Conservation (phyloP, 2,329 filamentous ascomycete genomes). For the Epichloe uncinata region DNA sequence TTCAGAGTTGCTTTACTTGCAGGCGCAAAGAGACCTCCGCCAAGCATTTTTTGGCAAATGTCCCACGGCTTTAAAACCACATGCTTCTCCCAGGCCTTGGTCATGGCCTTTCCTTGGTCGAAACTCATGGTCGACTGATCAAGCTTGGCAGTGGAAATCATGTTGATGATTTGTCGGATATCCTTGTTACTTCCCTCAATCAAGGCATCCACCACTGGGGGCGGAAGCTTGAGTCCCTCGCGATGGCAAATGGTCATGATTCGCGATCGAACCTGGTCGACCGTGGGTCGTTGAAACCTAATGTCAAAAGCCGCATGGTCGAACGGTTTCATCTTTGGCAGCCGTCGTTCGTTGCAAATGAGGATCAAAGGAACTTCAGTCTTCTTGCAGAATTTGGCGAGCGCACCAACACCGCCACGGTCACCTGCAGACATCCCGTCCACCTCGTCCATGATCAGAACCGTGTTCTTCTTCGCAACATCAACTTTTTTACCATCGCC, state of each 20-base stretch:
- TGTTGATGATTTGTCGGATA: slow-evolving; percentile 96
- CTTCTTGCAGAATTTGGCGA: slow-evolving; percentile 92
- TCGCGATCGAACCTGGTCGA: slow-evolving; percentile 79
- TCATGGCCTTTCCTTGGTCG: slow-evolving; percentile 83
- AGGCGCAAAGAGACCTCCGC: slow-evolving; percentile 70
- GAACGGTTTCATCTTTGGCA: slow-evolving; percentile 98
- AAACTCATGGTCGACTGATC: slow-evolving; percentile 70
- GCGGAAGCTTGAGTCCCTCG: slow-evolving; percentile 76
- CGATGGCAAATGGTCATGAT: slow-evolving; percentile 93
- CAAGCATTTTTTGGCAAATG: slow-evolving; percentile 86
- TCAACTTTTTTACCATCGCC: slow-evolving; percentile 72
- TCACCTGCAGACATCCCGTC: slow-evolving; percentile 98
- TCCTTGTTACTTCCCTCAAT: slow-evolving; percentile 94
- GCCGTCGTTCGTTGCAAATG: slow-evolving; percentile 88
- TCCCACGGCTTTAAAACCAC: slow-evolving; percentile 96
- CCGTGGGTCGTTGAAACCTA: slow-evolving; percentile 76
- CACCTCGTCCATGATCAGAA: slow-evolving; percentile 97
- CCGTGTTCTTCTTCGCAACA: slow-evolving; percentile 74
- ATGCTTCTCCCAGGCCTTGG: slow-evolving; percentile 97
- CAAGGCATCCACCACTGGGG: slow-evolving; percentile 74
- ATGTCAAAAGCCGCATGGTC: slow-evolving; percentile 76
- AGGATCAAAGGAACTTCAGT: slow-evolving; percentile 89
- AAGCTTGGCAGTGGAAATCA: slow-evolving; percentile 88
- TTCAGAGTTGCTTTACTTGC: slow-evolving; percentile 80
- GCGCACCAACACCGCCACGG: slow-evolving; percentile 83